Base-by-base conservation (phyloP, 2,329 filamentous ascomycete genomes). In the Penicillium brevicompactum region DNA sequence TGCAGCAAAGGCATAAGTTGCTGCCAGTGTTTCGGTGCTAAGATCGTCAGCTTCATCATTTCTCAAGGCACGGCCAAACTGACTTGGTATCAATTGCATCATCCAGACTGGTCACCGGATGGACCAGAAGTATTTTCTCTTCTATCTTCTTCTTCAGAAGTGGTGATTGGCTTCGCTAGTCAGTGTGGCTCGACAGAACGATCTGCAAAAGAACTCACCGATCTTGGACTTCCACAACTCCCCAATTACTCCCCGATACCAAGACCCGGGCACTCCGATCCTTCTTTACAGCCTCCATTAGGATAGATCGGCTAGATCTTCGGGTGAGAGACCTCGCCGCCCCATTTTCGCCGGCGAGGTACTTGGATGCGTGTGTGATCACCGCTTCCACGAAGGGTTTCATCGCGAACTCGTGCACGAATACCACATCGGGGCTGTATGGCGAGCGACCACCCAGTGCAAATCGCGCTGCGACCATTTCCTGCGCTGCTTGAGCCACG, bases 361-460 rank as follows among this genome's bases (percentile, higher is more conserved):
- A 64, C 30, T 60, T 64, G 0, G 67, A 66, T 0, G 65, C 60
- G 18, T 79, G 74, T 37, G 73, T 70, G 13, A 79, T 67, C 4
- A 80, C 75, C 0, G 80, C 79, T 45, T 80, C 75, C 0, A 84
- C 67, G 59, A 87, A 86, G 0, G 77, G 74, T 51, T 80, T 76
- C 70, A 82, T 82, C 3, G 78, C 74, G 55, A 81, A 88, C 58
- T 88, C 85, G 56, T 88, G 86, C n/a, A 88, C 84, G 0, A 87
- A 70, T 0, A 88, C 81, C 0, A 87, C 30, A 62, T 88, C 85
- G 0, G 86, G 86, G 0, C 84, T 81, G 63, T 87, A 87, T 0
- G 84, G 78, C 1, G 84, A 87, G 2, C 70, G 74, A 2, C 84
- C 84, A 1, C 80, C 74, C 30, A 85, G 83, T 13, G 72, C 71